phyloP scores from a whole-genome alignment of 257 asterid genomes.

The Linaria vulgaris region DNA sequence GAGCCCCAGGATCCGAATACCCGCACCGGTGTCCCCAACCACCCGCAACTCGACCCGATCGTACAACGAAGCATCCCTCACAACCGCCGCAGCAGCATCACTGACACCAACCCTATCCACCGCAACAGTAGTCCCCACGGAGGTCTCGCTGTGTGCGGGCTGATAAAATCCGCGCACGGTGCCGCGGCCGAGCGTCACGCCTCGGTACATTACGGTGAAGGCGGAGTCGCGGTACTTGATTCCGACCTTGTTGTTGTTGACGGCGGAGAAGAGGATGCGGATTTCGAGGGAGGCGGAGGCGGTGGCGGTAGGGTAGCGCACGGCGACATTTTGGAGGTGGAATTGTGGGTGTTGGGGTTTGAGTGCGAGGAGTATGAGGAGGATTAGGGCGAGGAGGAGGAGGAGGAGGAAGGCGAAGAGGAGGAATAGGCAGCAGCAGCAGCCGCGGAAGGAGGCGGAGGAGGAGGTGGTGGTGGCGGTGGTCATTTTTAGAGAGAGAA shows the following conservation, averaged over 20 bases:
- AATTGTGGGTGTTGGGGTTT: slow-evolving; percentile 92
- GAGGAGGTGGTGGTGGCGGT: slow-evolving; percentile 43
- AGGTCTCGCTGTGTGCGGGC: slow-evolving; percentile 76
- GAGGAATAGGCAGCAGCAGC: slow-evolving; percentile 96
- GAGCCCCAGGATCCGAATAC: slow-evolving; percentile 82
- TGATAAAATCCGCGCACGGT: slow-evolving; percentile 72
- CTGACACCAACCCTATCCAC: slow-evolving; percentile 85
- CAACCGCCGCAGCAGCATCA: slow-evolving; percentile 77
- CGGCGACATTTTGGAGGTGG: slow-evolving; percentile 84
- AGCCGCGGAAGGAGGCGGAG: slow-evolving; percentile 90
- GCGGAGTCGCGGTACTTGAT: slow-evolving; percentile 90
- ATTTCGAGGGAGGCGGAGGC: slow-evolving; percentile 70
- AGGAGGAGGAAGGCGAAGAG: slow-evolving; percentile 80
- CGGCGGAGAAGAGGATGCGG: slow-evolving; percentile 71
- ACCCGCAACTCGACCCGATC: slow-evolving; percentile 95
- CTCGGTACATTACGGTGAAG: slow-evolving; percentile 87
- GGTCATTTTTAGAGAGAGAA: too few species aligned
- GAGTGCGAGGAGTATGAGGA: slow-evolving; percentile 70
- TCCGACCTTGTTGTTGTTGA: slow-evolving; percentile 86
- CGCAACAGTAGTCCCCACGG: slow-evolving; percentile 57
- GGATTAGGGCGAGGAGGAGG: slow-evolving; percentile 68
- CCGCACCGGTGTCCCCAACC: slow-evolving; percentile 89
- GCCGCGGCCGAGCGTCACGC: slow-evolving; percentile 92
- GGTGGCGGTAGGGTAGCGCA: slow-evolving; percentile 73
- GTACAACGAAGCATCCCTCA: slow-evolving; percentile 70